Evolutionary conservation across 257 asterid genomes (phyloP).

Genomic region (Asclepias syriaca): DNA sequence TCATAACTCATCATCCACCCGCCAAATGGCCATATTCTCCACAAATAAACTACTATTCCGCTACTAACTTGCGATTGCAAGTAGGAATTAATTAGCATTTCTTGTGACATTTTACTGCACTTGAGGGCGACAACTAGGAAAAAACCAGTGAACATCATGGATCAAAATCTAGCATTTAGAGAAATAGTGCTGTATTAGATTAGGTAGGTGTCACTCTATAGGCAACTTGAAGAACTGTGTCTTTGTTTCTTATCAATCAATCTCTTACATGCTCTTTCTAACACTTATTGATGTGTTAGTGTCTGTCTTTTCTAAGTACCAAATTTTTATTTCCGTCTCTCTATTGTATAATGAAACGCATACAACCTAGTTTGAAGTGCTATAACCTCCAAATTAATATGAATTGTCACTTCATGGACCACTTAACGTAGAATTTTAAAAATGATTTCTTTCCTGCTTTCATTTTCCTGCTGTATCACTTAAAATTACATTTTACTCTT

Average conservation of each 20-base stretch:
- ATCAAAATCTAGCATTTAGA: not conserved
- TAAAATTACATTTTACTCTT: not conserved
- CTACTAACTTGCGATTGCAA: not conserved
- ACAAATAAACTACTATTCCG: not conserved
- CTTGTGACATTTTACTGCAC: conserved; percentile 5
- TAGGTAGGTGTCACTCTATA: conserved; percentile 13
- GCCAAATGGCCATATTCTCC: not conserved
- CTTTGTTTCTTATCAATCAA: not conserved
- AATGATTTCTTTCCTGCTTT: not conserved
- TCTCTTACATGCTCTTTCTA: conserved; percentile 4
- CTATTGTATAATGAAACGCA: not conserved
- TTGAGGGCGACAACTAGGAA: conserved; percentile 1
- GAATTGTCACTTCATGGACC: conserved; percentile 4
- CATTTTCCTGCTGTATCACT: not conserved
- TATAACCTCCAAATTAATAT: not conserved
- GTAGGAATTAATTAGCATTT: not conserved
- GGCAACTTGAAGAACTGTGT: not conserved
- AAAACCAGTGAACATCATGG: conserved; percentile 9
- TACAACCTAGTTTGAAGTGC: not conserved
- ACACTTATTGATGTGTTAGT: not conserved
- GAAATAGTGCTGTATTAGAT: conserved; percentile 6
- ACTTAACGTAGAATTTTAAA: not conserved
- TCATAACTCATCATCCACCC: not conserved
- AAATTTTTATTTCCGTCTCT: not conserved
- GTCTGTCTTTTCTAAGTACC: not conserved